Percentiles rank a stretch among this genome's conserved stretches.
These are phyloP conservation scores for Kwoniella europaea DNA, from an alignment of 768 basidiomycete genomes.

Conservation along the genomic window DNA sequence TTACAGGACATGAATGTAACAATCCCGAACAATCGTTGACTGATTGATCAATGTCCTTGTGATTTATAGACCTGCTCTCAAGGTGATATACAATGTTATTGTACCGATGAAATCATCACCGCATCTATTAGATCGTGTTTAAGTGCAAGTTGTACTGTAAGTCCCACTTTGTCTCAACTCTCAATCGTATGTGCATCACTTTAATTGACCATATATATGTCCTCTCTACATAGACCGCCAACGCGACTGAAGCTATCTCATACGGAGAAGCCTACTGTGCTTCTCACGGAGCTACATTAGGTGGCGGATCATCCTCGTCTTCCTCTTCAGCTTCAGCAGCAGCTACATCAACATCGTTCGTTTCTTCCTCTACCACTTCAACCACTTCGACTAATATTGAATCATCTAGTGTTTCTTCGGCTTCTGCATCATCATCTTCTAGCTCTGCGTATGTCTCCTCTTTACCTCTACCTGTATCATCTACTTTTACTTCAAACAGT, in stretches of 20 bases:
- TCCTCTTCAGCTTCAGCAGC: constrained; percentile 10
- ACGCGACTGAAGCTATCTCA: constrained; percentile 13
- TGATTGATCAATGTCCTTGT: too few relatives aligned
- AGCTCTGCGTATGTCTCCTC: constrained; percentile 7
- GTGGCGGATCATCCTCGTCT: constrained; percentile 5
- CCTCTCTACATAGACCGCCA: constrained; percentile 17
- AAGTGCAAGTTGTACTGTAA: constrained; percentile 24
- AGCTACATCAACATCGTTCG: constrained; percentile 6
- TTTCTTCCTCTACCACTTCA: constrained; percentile 2
- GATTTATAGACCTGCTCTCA: constrained; percentile 9
- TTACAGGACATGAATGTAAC: too few relatives aligned
- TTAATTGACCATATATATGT: not conserved
- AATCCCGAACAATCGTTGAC: not conserved
- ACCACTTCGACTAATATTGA: not conserved
- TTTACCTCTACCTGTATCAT: not conserved
- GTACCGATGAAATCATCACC: constrained; percentile 18
- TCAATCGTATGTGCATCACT: too few relatives aligned
- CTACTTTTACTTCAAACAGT: not conserved
- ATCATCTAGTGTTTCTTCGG: constrained; percentile 6
- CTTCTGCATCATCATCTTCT: not conserved
- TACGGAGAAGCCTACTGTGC: constrained; percentile 31
- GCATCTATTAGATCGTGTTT: constrained; percentile 30
- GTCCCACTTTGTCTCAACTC: not conserved
- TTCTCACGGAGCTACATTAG: constrained; percentile 8
- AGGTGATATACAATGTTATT: constrained; percentile 31